Evolutionary conservation across 768 basidiomycete genomes (phyloP), one percentile per base, ranked within the genome.

Genomic region (Mycena galopus): DNA sequence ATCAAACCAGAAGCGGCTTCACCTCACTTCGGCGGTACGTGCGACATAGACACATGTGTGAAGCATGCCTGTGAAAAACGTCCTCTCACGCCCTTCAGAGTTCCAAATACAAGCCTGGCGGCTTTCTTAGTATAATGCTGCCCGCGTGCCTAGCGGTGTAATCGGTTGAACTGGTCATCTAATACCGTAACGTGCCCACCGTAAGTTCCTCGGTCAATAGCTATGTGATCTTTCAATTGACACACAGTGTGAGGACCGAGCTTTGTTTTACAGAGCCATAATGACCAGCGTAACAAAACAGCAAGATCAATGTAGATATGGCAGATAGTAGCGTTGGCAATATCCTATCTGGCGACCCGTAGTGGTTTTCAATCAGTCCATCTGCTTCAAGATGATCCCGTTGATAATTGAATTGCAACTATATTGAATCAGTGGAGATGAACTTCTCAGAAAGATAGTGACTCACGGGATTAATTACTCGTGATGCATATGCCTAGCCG

Each of bases 291-390:
- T 51, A 0, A 32, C 30, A 63, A 16, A 7, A 27, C 61, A 64
- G 37, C 60, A 57, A 4, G 68, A 69, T 69, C 68, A 69, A 69
- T 69, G 68, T n/a, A 29, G 23, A 37, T 69, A 69, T 63, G 68
- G 10, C 62, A 16, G 8, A 69, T 35, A 59, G 66, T 51, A 35
- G 32, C 6, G 57, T 50, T 67, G 66, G 27, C 23, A 25, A 33
- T 51, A 59, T 51, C 19, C 16, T 53, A 33, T 23, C 32, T 23
- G 14, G 21, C 10, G 30, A 33, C 39, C 5, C 2, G 21, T 42
- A 44, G 27, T 29, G 11, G 2, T 17, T 27, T 50, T 47, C 27
- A 63, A 50, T n/a, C 39, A 27, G 21, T 14, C 7, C 27, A 11
- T 42, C 25, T 25, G 39, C 21, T 29, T 30, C 19, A n/a, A 17